phyloP scores from a whole-genome alignment of 495 filamentous ascomycete genomes.

The Aspergillus haitiensis region DNA sequence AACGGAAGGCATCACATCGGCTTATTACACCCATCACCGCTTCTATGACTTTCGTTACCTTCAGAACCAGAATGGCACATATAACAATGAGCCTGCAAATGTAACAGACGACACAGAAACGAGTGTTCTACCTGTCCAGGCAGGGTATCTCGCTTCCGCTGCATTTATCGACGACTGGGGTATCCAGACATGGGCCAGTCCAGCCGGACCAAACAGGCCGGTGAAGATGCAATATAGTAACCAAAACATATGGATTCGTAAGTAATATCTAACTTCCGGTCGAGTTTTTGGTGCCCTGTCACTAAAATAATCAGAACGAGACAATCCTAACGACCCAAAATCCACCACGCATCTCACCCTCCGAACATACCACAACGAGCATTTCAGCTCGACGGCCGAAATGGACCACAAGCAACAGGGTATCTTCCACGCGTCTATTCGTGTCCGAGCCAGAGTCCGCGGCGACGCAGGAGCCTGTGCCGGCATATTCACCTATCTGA shows the following conservation, averaged over 20 bases:
- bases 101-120: background rate
- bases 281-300: background rate
- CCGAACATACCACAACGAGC: slow-evolving; percentile 8
- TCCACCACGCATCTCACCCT: background rate
- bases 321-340: background rate
- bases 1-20: background rate
- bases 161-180: background rate
- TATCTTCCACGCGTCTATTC: slow-evolving; percentile 13
- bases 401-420: background rate
- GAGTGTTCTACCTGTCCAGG: background rate
- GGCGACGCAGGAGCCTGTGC: slow-evolving; percentile 10
- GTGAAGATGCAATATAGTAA: background rate
- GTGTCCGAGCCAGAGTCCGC: slow-evolving; percentile 8
- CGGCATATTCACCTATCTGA: slow-evolving; percentile 12
- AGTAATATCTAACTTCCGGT: background rate
- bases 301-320: background rate
- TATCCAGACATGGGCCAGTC: background rate
- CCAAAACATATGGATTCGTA: slow-evolving; percentile 2
- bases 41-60: slow-evolving; percentile 1
- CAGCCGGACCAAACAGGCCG: background rate
- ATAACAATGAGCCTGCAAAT: background rate
- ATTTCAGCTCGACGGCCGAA: slow-evolving; percentile 10
- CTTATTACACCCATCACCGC: background rate
- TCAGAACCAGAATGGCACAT: background rate
- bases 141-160: background rate